Conservation (phyloP, 208 protist genomes). For the Acanthamoeba royreba region DNA sequence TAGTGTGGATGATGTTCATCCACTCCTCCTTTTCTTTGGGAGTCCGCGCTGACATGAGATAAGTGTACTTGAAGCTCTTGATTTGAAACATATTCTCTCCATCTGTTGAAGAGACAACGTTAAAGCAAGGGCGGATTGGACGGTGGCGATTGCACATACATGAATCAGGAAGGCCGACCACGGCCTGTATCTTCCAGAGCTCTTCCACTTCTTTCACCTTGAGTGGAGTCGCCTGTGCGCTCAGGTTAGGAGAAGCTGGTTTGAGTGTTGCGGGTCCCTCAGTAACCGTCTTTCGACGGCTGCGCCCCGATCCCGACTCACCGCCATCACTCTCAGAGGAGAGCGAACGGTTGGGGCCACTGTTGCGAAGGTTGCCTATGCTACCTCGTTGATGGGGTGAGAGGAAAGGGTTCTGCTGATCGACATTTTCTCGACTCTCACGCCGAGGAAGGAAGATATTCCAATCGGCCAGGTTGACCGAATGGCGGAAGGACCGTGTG, state of each 20-base stretch:
- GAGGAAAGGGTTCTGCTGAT: background rate
- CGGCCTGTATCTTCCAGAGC: constrained; percentile 7
- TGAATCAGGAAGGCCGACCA: background rate
- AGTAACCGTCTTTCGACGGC: background rate
- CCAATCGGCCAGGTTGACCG: constrained; percentile 20
- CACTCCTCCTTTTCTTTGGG: background rate
- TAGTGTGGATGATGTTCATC: background rate
- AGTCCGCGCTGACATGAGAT: background rate
- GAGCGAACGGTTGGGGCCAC: background rate
- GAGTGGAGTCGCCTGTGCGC: background rate
- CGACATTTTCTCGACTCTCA: background rate
- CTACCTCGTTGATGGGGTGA: background rate
- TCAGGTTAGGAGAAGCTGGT: no score
- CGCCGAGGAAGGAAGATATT: background rate
- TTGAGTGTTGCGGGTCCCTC: background rate
- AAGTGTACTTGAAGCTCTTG: constrained; percentile 23
- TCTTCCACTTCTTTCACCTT: constrained; percentile 9
- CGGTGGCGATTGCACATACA: no score
- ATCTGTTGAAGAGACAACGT: background rate
- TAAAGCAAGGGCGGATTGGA: background rate
- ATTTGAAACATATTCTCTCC: background rate
- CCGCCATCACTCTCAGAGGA: background rate
- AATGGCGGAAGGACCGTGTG: background rate
- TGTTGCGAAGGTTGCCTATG: background rate
- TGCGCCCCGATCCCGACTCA: background rate